Percentiles rank a stretch among this genome's conserved stretches.
Conservation (phyloP, 192 early-diverging fungal species). For the Backusella parvicylindrica region DNA sequence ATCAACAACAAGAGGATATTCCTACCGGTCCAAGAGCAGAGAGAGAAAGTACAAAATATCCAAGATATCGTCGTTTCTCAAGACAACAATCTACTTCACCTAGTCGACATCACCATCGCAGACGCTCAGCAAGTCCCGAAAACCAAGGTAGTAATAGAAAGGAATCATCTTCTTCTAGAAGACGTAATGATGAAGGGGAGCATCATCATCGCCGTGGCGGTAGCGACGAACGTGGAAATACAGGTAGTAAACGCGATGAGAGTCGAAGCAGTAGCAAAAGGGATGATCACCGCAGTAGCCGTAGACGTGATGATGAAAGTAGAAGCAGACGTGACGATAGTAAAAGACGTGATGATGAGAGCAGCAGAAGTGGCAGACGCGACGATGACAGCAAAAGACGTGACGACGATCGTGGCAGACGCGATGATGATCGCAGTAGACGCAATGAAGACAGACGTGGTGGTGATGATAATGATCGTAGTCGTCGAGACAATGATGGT, state of each 20-base stretch:
- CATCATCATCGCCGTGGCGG: conserved; percentile 7
- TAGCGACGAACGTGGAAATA: not conserved
- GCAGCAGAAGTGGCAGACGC: not conserved
- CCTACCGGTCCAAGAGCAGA: conserved; percentile 30
- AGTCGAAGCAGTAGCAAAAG: not conserved
- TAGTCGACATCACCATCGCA: not conserved
- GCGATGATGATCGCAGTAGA: not conserved
- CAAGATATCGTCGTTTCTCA: not conserved
- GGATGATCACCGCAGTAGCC: not conserved
- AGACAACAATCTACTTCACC: conserved; percentile 16
- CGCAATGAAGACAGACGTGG: not conserved
- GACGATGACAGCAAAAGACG: not conserved
- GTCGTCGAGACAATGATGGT: not conserved
- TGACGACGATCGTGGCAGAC: not conserved
- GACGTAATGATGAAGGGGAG: not conserved
- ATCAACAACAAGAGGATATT: not conserved
- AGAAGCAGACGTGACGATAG: not conserved
- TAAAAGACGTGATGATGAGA: not conserved
- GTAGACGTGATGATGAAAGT: not conserved
- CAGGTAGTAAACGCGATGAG: not conserved
- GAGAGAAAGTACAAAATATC: not conserved
- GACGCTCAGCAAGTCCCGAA: not conserved
- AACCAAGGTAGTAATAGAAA: not conserved
- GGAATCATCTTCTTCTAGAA: not conserved
- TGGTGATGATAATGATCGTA: not conserved